Base-by-base conservation (phyloP, 768 basidiomycete species). In the Sarcodon sp. region DNA sequence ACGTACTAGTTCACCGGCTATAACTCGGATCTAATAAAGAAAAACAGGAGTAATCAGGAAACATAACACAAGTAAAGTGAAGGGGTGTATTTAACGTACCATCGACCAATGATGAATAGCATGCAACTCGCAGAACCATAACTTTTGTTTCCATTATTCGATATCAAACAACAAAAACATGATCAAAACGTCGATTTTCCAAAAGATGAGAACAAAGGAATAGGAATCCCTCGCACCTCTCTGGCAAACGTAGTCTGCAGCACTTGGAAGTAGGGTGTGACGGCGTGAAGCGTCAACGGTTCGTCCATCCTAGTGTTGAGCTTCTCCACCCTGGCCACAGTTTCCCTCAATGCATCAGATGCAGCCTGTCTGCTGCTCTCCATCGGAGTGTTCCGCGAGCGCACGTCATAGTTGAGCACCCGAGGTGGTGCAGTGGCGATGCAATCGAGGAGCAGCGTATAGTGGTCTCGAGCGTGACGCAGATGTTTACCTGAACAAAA, bases 91-190 rank as follows among this genome's bases (percentile, higher is more conserved):
- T 27, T 16, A 11, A 55, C 74, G 54, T 59, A 86, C 85, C 83
- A 88, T 88, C 15, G 86, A 87, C 86, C 86, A 91, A 59, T 91
- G 88, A 63, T 91, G 88, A 21, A 91, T 82, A 38, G 87, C 87
- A 57, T 91, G 88, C 33, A 91, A 64, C 18, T 72, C 79, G n/a
- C 79, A 76, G 61, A 91, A 91, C 88, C 88, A 91, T 13, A 91
- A 65, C 87, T 89, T 46, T 27, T 27, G 21, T 27, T 27, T 27
- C 21, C 21, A 27, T 27, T 27, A 27, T 27, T 27, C 21, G 21
- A 27, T 27, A 4, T 27, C 21, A 27, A 2, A 27, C 21, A 27
- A 27, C 21, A 27, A 2, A 4, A 27, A 27, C 21, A 27, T 27
- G 21, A 27, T 27, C 21, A 33, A 32, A 21, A 13, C 18, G 32